phyloP scores from a whole-genome alignment of 164 flowering plant species.

The Sedum album region DNA sequence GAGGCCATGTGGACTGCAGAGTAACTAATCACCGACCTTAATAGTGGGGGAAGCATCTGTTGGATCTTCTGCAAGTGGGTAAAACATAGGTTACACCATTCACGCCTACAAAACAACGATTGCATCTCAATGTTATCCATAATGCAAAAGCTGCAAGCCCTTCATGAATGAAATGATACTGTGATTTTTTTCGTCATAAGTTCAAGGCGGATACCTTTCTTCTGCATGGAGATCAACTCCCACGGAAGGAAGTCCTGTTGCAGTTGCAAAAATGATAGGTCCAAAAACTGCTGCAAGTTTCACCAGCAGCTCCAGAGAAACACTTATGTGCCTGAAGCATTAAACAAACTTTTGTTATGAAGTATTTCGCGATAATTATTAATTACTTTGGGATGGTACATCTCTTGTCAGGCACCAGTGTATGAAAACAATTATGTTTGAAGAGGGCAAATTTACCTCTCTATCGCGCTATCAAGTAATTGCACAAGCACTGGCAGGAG shows the following conservation, averaged over 20 bases:
- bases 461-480: slow-evolving; percentile 63
- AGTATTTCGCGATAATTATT: no score
- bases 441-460: slow-evolving; percentile 47
- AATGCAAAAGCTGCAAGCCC: no score
- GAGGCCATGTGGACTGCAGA: background rate
- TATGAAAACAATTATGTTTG: no score
- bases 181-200: background rate
- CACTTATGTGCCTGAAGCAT: slow-evolving; percentile 43
- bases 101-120: slow-evolving; percentile 32
- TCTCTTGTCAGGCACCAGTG: background rate
- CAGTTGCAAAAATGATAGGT: slow-evolving; percentile 48
- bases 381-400: no score
- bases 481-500: slow-evolving; percentile 71
- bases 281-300: slow-evolving; percentile 87
- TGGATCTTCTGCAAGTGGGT: slow-evolving; percentile 58
- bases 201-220: slow-evolving; percentile 42
- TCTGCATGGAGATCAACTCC: slow-evolving; percentile 93
- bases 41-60: slow-evolving; percentile 54
- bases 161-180: no score
- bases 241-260: slow-evolving; percentile 58
- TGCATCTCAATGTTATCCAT: slow-evolving; percentile 6
- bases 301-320: slow-evolving; percentile 72
- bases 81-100: slow-evolving; percentile 65
- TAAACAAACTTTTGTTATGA: no score
- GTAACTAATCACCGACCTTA: slow-evolving; percentile 29